These are phyloP conservation scores for Rutstroemia sp. DNA, from an alignment of 2,329 filamentous ascomycete genomes.

Conservation along the genomic window DNA sequence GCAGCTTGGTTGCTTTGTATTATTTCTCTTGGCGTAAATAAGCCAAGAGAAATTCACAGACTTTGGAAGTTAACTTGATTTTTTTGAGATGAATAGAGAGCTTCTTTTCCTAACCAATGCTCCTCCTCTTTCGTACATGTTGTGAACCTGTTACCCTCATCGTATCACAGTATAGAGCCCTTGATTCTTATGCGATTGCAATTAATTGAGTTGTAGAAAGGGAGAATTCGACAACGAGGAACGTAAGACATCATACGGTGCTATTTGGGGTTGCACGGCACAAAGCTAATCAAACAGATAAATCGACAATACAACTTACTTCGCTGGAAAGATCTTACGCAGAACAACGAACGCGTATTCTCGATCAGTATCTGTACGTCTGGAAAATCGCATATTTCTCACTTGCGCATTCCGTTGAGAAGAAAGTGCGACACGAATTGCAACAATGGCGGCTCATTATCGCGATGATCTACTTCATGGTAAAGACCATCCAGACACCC, in stretches of 20 bases:
- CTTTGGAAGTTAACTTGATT: not conserved
- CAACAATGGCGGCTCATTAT: slow-evolving; percentile 19
- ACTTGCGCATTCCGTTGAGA: not conserved
- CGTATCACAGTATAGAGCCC: no score
- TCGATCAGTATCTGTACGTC: no score
- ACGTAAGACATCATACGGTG: not conserved
- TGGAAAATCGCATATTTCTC: no score
- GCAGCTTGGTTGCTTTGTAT: not conserved
- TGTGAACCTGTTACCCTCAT: no score
- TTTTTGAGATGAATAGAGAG: not conserved
- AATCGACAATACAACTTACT: not conserved
- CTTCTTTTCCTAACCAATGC: not conserved
- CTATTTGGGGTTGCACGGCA: not conserved
- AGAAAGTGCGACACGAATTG: not conserved
- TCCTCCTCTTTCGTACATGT: not conserved
- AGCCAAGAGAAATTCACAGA: not conserved
- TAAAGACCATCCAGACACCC: slow-evolving; percentile 37
- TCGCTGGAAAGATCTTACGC: not conserved
- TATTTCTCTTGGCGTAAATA: slow-evolving; percentile 1
- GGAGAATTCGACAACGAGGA: not conserved
- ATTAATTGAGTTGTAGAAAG: no score
- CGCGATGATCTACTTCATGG: slow-evolving; percentile 23
- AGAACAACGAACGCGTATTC: not conserved
- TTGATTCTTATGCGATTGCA: no score
- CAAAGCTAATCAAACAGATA: not conserved